Evolutionary conservation across 1,284 basidiomycete genomes (phyloP).

Genomic region (Cutaneotrichosporon sp.): DNA sequence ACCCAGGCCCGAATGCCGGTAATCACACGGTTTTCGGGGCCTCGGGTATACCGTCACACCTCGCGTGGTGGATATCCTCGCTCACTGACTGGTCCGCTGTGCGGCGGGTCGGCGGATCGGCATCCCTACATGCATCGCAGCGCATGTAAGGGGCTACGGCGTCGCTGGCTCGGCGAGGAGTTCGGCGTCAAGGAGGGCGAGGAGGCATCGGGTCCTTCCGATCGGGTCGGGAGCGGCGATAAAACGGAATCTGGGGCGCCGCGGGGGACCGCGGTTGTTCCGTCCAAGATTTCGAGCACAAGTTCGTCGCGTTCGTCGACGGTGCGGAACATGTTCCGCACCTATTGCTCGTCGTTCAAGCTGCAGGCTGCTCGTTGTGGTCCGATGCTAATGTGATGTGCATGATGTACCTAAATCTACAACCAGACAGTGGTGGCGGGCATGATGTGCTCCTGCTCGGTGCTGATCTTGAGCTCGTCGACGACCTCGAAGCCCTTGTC

Average conservation of each 20-base stretch:
- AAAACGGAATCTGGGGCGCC: not conserved
- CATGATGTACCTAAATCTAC: slow-evolving; percentile 8
- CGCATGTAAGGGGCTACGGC: not conserved
- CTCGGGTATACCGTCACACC: not conserved
- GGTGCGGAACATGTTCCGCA: not conserved
- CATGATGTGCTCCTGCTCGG: slow-evolving; percentile 15
- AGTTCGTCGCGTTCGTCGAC: too few relatives aligned
- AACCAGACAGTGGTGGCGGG: slow-evolving; percentile 13
- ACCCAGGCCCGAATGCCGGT: not conserved
- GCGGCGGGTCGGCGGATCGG: not conserved
- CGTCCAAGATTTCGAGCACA: not conserved
- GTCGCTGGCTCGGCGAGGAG: not conserved
- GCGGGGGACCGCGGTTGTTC: not conserved
- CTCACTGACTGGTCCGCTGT: not conserved
- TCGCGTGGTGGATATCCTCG: not conserved
- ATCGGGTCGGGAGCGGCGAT: slow-evolving; percentile 6
- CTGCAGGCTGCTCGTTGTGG: too few relatives aligned
- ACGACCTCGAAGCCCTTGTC: slow-evolving; percentile 31
- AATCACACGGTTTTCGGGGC: not conserved
- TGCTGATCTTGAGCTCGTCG: slow-evolving; percentile 19
- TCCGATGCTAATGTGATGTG: slow-evolving; percentile 4
- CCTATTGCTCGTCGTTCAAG: too few relatives aligned
- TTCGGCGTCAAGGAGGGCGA: not conserved
- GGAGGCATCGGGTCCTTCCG: not conserved
- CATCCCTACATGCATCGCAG: not conserved